phyloP scores from a whole-genome alignment of 179 eudicot genomes.

The Silene noctiflora region DNA sequence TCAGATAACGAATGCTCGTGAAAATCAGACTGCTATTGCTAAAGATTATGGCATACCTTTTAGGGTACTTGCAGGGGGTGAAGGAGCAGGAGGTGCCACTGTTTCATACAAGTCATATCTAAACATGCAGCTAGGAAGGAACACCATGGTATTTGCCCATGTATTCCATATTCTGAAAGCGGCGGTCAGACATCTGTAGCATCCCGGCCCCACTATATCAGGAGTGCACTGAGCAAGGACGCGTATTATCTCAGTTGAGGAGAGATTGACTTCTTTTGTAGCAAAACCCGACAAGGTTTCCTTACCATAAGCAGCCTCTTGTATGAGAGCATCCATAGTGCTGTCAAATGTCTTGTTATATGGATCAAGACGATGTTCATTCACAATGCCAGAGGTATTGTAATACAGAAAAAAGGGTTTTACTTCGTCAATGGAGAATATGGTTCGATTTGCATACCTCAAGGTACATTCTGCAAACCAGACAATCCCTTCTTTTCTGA shows the following conservation, averaged over 20 bases:
- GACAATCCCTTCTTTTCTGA: conserved; percentile 3
- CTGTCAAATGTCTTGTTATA: background rate
- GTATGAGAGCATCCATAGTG: conserved; percentile 10
- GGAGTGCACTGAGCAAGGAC: conserved; percentile 23
- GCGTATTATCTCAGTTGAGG: conserved; percentile 3
- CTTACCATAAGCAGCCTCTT: conserved; percentile 11
- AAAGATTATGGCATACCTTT: conserved; percentile 5
- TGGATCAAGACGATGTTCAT: conserved; percentile 10
- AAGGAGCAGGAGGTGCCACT: background rate
- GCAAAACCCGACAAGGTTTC: background rate
- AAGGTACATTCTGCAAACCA: conserved; percentile 21
- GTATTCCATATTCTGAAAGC: background rate
- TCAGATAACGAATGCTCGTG: no score
- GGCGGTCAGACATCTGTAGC: conserved; percentile 3
- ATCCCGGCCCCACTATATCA: background rate
- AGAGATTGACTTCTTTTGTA: background rate
- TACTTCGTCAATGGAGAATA: conserved; percentile 8
- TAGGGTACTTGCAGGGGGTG: background rate
- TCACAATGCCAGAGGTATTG: conserved; percentile 9
- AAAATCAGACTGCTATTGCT: no score
- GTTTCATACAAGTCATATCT: conserved; percentile 14
- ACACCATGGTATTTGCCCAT: conserved; percentile 14
- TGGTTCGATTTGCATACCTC: conserved; percentile 15
- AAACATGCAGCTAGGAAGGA: conserved; percentile 21
- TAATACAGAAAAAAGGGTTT: background rate